Evolutionary conservation across 2,329 filamentous ascomycete genomes (phyloP), one percentile per base, ranked within the genome.

Genomic region (Bipolaris victoriae): DNA sequence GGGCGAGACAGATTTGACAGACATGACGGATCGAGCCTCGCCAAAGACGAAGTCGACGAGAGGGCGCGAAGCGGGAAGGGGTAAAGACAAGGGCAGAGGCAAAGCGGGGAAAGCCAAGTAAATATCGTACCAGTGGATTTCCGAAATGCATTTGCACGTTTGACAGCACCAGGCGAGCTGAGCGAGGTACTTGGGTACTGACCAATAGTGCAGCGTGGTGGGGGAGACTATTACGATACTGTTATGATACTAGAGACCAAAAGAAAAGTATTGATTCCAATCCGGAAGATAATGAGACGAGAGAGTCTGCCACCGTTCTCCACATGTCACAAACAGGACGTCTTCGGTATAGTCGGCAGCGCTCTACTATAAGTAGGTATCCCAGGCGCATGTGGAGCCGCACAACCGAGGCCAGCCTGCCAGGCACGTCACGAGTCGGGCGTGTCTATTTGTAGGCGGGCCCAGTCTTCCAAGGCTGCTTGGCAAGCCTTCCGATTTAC

Each of bases 1-100:
- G 26, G 71, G 63, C 13, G 73, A 75, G 58, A 75, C 73, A 7
- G 73, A 75, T 64, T 53, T 67, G 39, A 66, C 67, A 6, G 68
- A 71, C 53, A 47, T 67, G 45, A 65, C 64, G 15, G 66, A 67
- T 41, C 61, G 62, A 13, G 49, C 59, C 10, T 70, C 67, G 40
- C 66, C 64, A 18, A 65, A 61, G 52, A 66, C 66, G 50, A 49
- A 49, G 15, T 37, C 16, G 31, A 43, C 35, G 15, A 45, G 37
- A 44, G 49, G 57, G 36, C 29, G 49, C 15, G 50, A 49, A 39
- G 51, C 47, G 11, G 55, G 39, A 16, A 49, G 57, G 50, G 50
- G 53, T 18, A 54, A 52, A 41, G 65, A 52, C 40, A 39, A 63
- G 36, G 65, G 55, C 29, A 36, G 48, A 55, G 58, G 40, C 1